Percentiles rank a stretch among this genome's conserved stretches.
Conservation (phyloP, 257 asterid species). For the Voacanga thouarsii region DNA sequence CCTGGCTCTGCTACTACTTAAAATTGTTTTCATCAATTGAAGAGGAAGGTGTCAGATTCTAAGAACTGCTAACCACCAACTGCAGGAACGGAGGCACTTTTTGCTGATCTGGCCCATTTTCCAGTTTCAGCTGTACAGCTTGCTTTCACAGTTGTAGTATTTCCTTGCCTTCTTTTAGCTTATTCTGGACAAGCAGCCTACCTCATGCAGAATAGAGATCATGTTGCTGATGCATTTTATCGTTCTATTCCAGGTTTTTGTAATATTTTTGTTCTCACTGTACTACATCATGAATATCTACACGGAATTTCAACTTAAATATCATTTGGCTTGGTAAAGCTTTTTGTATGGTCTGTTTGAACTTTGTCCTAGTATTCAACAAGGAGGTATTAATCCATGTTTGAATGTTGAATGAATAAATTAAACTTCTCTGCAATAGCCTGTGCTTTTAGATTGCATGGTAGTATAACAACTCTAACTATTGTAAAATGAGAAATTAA, state of each 20-base stretch:
- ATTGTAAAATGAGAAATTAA: neutral
- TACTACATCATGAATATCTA: neutral
- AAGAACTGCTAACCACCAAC: constrained; percentile 14
- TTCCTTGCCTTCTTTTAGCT: constrained; percentile 95
- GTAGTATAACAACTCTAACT: neutral
- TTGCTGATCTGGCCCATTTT: constrained; percentile 94
- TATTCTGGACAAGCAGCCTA: constrained; percentile 98
- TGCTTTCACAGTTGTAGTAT: constrained; percentile 80
- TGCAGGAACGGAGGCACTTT: constrained; percentile 98
- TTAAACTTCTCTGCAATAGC: neutral
- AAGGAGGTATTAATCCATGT: neutral
- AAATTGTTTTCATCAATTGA: neutral
- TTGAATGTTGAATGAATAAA: neutral
- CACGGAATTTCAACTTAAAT: neutral
- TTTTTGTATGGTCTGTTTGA: neutral
- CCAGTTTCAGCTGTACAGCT: constrained; percentile 93
- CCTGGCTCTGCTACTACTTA: too few species aligned
- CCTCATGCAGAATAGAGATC: constrained; percentile 69
- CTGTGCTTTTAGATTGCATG: neutral
- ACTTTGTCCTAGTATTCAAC: neutral
- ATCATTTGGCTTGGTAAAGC: neutral
- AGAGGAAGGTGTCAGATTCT: constrained; percentile 9
- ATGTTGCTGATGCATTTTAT: constrained; percentile 77
- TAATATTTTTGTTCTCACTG: constrained; percentile 3
- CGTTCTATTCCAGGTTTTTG: constrained; percentile 92